These are phyloP conservation scores for Dichomitus squalens DNA, from an alignment of 1,284 basidiomycete genomes.

Conservation along the genomic window DNA sequence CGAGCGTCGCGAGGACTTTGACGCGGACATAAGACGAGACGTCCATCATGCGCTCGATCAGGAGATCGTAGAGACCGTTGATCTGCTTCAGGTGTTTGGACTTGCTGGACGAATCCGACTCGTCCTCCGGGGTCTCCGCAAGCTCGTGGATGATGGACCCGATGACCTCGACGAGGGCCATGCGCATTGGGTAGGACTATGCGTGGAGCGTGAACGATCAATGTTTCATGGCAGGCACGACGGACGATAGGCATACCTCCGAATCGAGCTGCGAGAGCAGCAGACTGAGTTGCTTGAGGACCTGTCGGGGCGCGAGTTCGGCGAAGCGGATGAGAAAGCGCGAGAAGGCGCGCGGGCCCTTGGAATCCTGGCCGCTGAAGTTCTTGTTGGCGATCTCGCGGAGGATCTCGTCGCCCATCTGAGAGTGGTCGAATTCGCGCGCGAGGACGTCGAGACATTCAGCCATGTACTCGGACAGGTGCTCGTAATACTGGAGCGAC, in stretches of 20 bases:
- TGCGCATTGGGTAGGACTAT: constrained; percentile 94
- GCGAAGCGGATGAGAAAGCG: constrained; percentile 84
- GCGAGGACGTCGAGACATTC: constrained; percentile 83
- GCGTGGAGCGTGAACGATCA: not conserved
- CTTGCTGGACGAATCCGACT: constrained; percentile 52
- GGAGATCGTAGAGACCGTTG: constrained; percentile 79
- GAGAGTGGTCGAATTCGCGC: constrained; percentile 87
- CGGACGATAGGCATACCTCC: constrained; percentile 59
- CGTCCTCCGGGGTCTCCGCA: constrained; percentile 53
- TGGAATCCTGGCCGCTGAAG: constrained; percentile 84
- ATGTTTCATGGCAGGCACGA: not conserved
- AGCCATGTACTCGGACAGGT: constrained; percentile 92
- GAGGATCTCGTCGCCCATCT: constrained; percentile 90
- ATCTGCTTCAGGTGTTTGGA: constrained; percentile 82
- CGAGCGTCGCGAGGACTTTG: constrained; percentile 82
- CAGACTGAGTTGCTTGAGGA: constrained; percentile 90
- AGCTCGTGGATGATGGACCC: constrained; percentile 83
- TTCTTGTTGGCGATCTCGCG: constrained; percentile 80
- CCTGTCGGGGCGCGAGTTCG: constrained; percentile 82
- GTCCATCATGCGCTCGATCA: constrained; percentile 89
- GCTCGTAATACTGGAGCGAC: constrained; percentile 91
- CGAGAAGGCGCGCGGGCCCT: constrained; percentile 86
- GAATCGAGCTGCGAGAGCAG: constrained; percentile 88
- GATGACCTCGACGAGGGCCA: constrained; percentile 88
- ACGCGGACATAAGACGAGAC: constrained; percentile 89